Conservation (phyloP, 2,329 filamentous ascomycete species). For the Epichloe sp. region DNA sequence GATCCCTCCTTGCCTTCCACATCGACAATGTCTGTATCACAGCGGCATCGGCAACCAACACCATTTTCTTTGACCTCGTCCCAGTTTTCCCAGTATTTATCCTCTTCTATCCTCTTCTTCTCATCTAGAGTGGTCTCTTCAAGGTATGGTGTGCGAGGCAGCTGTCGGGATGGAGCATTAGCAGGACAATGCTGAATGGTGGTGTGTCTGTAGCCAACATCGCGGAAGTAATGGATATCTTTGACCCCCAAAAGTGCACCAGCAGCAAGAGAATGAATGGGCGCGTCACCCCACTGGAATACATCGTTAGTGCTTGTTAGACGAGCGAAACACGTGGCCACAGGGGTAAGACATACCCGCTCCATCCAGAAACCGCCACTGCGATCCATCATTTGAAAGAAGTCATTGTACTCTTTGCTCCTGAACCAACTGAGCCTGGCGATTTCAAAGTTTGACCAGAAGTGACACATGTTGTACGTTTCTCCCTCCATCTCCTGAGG, state of each 20-base stretch:
- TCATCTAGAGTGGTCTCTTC: slow-evolving; percentile 72
- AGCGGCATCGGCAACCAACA: slow-evolving; percentile 89
- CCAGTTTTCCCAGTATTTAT: slow-evolving; percentile 87
- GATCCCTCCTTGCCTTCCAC: slow-evolving; percentile 96
- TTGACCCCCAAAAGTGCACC: slow-evolving; percentile 68
- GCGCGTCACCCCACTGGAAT: slow-evolving; percentile 86
- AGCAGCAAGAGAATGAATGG: slow-evolving; percentile 92
- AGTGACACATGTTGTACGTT: slow-evolving; percentile 99
- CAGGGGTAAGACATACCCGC: slow-evolving; percentile 44
- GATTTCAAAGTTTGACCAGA: slow-evolving; percentile 99
- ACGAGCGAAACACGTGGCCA: neutral
- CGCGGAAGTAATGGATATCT: slow-evolving; percentile 97
- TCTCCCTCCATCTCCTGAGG: slow-evolving; percentile 93
- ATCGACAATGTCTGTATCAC: slow-evolving; percentile 93
- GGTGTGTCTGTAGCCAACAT: slow-evolving; percentile 95
- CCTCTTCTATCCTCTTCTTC: slow-evolving; percentile 78
- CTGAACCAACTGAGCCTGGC: slow-evolving; percentile 90
- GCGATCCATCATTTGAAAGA: slow-evolving; percentile 97
- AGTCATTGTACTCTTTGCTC: slow-evolving; percentile 93
- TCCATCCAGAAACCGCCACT: slow-evolving; percentile 99
- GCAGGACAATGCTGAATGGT: slow-evolving; percentile 98
- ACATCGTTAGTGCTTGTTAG: slow-evolving; percentile 12
- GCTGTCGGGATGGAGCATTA: slow-evolving; percentile 80
- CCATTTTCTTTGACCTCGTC: slow-evolving; percentile 89
- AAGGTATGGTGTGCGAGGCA: slow-evolving; percentile 66